Evolutionary conservation across 2,329 filamentous ascomycete genomes (phyloP).

Genomic region (Aspergillus fumigatiaffinis): DNA sequence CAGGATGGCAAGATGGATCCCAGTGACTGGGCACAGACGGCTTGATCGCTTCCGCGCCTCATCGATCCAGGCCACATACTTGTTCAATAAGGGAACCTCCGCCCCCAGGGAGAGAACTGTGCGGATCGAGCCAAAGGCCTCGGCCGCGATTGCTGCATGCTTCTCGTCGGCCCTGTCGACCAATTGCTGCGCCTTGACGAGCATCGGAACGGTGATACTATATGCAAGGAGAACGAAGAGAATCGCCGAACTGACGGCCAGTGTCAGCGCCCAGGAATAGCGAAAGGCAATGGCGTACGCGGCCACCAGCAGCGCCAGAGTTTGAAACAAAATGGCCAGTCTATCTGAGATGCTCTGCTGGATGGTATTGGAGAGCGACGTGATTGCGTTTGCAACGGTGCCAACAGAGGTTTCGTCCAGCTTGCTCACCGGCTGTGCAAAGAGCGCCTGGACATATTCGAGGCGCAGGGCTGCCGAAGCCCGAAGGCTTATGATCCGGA

Average conservation of each 20-base stretch:
- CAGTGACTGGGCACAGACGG: constrained; percentile 24
- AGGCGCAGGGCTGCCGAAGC: constrained; percentile 50
- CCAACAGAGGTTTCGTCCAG: constrained; percentile 51
- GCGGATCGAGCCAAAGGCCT: constrained; percentile 41
- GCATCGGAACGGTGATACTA: constrained; percentile 29
- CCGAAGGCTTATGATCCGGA: constrained; percentile 49
- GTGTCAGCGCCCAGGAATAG: constrained; percentile 51
- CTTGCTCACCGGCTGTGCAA: constrained; percentile 47
- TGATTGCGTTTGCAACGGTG: constrained; percentile 50
- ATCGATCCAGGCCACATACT: constrained; percentile 36
- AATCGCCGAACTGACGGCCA: constrained; percentile 47
- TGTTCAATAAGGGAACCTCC: constrained; percentile 31
- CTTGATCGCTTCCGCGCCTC: constrained; percentile 33
- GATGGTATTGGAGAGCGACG: constrained; percentile 50
- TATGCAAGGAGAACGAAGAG: constrained; percentile 39
- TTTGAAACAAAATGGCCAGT: constrained; percentile 43
- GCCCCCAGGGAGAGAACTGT: constrained; percentile 45
- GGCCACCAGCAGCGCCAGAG: constrained; percentile 39
- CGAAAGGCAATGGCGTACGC: constrained; percentile 51
- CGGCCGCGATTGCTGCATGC: constrained; percentile 38
- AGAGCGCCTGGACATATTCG: constrained; percentile 48
- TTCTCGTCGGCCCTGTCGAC: constrained; percentile 37
- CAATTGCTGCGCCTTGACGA: constrained; percentile 29
- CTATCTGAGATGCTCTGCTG: constrained; percentile 55
- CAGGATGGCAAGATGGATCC: constrained; percentile 28